Percentiles rank a stretch among this genome's conserved stretches.
Conservation (phyloP, 1,284 basidiomycete species). For the Sanguinoderma infundibulare region DNA sequence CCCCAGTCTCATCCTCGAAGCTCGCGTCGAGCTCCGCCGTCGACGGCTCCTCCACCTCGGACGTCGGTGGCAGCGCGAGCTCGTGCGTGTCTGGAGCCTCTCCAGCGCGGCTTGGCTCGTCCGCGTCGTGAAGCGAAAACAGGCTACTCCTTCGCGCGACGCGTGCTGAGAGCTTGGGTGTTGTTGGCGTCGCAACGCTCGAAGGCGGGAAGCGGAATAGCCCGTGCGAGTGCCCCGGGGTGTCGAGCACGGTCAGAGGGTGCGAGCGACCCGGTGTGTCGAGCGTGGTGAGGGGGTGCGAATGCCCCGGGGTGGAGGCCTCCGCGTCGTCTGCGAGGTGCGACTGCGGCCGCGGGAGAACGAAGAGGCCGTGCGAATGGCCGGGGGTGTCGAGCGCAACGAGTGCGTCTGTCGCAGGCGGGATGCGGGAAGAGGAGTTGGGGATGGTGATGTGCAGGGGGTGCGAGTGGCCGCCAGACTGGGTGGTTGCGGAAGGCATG, state of each 20-base stretch:
- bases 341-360: not conserved
- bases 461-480: conserved; percentile 1
- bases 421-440: conserved; percentile 1
- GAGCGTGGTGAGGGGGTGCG: not conserved
- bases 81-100: not conserved
- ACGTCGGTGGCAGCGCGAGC: not conserved
- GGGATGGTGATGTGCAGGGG: conserved; percentile 16
- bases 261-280: conserved; percentile 3
- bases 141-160: conserved; percentile 16
- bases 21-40: conserved; percentile 15
- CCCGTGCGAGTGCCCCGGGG: conserved; percentile 8
- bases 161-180: conserved; percentile 14
- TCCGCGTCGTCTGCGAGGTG: no score
- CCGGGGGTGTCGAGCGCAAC: conserved; percentile 1
- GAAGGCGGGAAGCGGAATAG: conserved; percentile 3
- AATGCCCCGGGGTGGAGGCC: no score
- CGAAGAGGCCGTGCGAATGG: conserved; percentile 1
- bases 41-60: conserved; percentile 14
- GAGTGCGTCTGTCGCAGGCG: not conserved
- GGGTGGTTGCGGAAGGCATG: not conserved
- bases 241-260: not conserved
- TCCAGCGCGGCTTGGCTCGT: not conserved
- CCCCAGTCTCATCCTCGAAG: conserved; percentile 7
- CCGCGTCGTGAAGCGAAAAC: conserved; percentile 1
- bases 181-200: conserved; percentile 5